Conservation (phyloP, 352 stramenopile species). For the Globisporangium echinulatum region DNA sequence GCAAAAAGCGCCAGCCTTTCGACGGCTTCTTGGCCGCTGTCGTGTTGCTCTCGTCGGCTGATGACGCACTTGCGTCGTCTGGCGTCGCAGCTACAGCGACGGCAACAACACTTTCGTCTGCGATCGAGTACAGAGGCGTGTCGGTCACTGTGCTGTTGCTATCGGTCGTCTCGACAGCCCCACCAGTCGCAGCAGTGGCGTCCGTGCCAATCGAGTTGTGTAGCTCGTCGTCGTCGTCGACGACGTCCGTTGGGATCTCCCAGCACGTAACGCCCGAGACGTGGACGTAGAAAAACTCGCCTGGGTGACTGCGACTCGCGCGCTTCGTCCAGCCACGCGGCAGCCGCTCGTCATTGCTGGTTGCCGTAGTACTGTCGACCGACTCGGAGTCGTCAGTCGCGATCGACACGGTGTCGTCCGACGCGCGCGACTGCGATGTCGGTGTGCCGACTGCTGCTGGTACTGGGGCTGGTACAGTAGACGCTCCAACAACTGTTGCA, state of each 20-base stretch:
- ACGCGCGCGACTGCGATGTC: constrained; percentile 21
- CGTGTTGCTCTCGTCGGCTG: constrained; percentile 10
- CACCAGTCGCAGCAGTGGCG: constrained; percentile 11
- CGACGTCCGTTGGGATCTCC: constrained; percentile 41
- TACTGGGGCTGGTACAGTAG: constrained; percentile 1
- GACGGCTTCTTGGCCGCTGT: constrained; percentile 17
- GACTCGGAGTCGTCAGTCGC: constrained; percentile 28
- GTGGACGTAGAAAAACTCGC: constrained; percentile 66
- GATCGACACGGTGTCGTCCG: constrained; percentile 41
- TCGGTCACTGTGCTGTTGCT: not conserved
- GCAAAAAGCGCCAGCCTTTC: constrained; percentile 22
- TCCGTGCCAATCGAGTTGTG: not conserved
- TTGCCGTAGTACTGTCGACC: constrained; percentile 12
- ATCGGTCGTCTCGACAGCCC: not conserved
- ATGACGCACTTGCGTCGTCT: constrained; percentile 17
- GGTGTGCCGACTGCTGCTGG: too few species aligned
- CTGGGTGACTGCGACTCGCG: constrained; percentile 55
- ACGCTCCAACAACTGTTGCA: not conserved
- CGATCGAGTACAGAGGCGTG: constrained; percentile 6
- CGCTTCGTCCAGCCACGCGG: constrained; percentile 54
- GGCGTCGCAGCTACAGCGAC: not conserved
- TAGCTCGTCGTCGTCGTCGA: constrained; percentile 6
- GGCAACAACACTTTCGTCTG: not conserved
- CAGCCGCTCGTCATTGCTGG: constrained; percentile 12
- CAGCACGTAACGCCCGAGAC: constrained; percentile 55